Conservation (phyloP, 2,329 filamentous ascomycete species). For the Zopfia rhizophila region DNA sequence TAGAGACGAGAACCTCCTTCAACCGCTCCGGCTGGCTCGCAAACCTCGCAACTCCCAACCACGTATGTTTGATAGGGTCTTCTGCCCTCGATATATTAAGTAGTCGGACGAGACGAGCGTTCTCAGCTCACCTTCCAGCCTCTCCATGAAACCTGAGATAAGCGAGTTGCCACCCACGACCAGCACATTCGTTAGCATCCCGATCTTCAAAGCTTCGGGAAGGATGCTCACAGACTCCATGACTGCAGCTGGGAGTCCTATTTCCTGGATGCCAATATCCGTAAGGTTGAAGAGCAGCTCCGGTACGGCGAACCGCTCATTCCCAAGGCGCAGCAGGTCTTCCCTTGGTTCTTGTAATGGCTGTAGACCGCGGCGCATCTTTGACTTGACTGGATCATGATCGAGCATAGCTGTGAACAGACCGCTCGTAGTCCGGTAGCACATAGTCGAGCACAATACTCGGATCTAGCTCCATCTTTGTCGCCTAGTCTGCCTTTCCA, state of each 20-base stretch:
- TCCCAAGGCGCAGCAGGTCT: constrained; percentile 85
- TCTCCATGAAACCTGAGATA: constrained; percentile 82
- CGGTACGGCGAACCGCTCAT: constrained; percentile 90
- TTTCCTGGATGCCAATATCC: constrained; percentile 85
- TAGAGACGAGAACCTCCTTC: constrained; percentile 78
- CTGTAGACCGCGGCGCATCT: constrained; percentile 61
- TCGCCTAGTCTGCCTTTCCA: constrained; percentile 74
- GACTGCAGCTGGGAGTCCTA: constrained; percentile 84
- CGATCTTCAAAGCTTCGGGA: constrained; percentile 85
- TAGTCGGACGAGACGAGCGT: constrained; percentile 55
- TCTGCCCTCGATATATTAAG: constrained; percentile 63
- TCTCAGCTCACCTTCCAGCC: constrained; percentile 78
- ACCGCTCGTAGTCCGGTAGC: constrained; percentile 78
- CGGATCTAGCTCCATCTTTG: constrained; percentile 64
- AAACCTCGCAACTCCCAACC: constrained; percentile 84
- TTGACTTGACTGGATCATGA: constrained; percentile 75
- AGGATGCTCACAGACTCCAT: constrained; percentile 79
- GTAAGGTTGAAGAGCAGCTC: constrained; percentile 88
- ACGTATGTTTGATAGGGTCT: constrained; percentile 84
- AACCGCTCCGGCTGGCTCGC: constrained; percentile 74
- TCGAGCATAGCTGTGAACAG: constrained; percentile 74
- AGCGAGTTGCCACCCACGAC: constrained; percentile 88
- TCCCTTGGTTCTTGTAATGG: constrained; percentile 66
- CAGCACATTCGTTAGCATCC: constrained; percentile 84
- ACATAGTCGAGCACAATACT: constrained; percentile 88